These are phyloP conservation scores for Dryadomyces sulphureus DNA, from an alignment of 2,329 filamentous ascomycete genomes.

Conservation along the genomic window DNA sequence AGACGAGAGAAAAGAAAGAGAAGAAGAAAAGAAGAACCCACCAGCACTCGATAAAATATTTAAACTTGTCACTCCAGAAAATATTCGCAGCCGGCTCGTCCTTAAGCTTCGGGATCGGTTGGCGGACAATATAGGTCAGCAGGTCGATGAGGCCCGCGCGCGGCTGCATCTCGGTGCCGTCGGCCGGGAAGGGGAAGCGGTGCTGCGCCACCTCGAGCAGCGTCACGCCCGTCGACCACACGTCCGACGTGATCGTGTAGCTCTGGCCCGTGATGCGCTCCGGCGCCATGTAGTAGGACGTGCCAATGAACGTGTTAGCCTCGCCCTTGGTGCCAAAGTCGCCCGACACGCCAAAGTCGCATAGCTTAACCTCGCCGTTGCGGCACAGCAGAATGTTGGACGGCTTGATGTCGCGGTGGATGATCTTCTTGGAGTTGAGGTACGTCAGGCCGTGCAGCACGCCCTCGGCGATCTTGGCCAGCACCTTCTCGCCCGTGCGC, in stretches of 20 bases:
- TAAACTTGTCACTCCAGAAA: conserved; percentile 93
- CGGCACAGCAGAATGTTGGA: conserved; percentile 92
- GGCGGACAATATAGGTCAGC: conserved; percentile 91
- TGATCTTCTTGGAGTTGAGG: conserved; percentile 89
- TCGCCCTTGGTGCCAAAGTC: conserved; percentile 98
- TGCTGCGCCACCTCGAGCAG: conserved; percentile 98
- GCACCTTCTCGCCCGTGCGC: conserved; percentile 88
- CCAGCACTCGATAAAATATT: conserved; percentile 99
- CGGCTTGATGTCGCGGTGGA: conserved; percentile 97
- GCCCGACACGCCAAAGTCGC: conserved; percentile 94
- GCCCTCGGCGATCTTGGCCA: conserved; percentile 92
- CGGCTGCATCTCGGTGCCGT: conserved; percentile 90
- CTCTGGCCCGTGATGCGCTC: conserved; percentile 95
- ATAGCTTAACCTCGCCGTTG: conserved; percentile 88
- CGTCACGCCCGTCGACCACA: conserved; percentile 95
- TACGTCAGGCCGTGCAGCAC: conserved; percentile 90
- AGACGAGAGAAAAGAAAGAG: conserved; percentile 6
- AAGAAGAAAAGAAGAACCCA: conserved; percentile 34
- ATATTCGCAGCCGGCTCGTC: conserved; percentile 84
- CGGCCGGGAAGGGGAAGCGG: conserved; percentile 93
- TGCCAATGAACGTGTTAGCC: conserved; percentile 97
- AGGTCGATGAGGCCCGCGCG: conserved; percentile 87
- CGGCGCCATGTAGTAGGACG: conserved; percentile 98
- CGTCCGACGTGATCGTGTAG: conserved; percentile 96
- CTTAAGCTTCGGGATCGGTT: conserved; percentile 88